phyloP scores from a whole-genome alignment of 2,329 filamentous ascomycete species.

The Aureobasidium sp. region DNA sequence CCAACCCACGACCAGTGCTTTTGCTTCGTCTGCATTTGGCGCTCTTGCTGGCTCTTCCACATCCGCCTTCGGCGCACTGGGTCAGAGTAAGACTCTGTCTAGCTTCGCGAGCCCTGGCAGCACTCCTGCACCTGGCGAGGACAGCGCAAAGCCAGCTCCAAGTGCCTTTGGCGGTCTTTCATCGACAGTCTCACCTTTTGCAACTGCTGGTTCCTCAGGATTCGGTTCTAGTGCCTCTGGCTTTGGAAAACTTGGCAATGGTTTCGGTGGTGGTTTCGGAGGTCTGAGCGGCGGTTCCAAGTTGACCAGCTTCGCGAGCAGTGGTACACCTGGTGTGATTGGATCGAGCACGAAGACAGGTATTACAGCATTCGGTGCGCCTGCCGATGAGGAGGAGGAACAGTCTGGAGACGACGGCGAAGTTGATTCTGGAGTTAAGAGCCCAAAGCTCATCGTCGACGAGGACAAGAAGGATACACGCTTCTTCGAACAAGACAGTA shows the following conservation, averaged over 20 bases:
- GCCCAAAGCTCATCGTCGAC: conserved; percentile 35
- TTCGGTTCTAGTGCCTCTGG: conserved; percentile 32
- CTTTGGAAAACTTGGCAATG: conserved; percentile 29
- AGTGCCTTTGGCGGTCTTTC: conserved; percentile 31
- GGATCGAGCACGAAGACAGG: conserved; percentile 46
- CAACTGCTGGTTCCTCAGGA: conserved; percentile 18
- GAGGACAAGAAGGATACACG: conserved; percentile 58
- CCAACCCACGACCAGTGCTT: conserved; percentile 35
- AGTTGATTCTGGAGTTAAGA: conserved; percentile 32
- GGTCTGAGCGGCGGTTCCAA: conserved; percentile 30
- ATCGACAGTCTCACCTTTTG: conserved; percentile 26
- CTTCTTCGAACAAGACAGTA: conserved; percentile 55
- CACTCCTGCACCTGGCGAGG: conserved; percentile 6
- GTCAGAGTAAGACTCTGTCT: conserved; percentile 18
- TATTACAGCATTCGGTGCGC: conserved; percentile 67
- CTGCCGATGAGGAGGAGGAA: conserved; percentile 52
- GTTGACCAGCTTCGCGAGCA: conserved; percentile 58
- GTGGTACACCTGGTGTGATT: conserved; percentile 34
- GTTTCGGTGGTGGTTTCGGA: conserved; percentile 33
- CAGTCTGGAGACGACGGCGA: conserved; percentile 42
- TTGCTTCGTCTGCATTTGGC: conserved; percentile 41
- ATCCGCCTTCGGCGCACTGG: conserved; percentile 29
- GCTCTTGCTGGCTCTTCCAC: conserved; percentile 31
- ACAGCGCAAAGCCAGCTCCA: conserved; percentile 6
- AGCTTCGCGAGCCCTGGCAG: conserved; percentile 21